Conservation (phyloP, 768 basidiomycete genomes). For the Lyophyllum decastes region DNA sequence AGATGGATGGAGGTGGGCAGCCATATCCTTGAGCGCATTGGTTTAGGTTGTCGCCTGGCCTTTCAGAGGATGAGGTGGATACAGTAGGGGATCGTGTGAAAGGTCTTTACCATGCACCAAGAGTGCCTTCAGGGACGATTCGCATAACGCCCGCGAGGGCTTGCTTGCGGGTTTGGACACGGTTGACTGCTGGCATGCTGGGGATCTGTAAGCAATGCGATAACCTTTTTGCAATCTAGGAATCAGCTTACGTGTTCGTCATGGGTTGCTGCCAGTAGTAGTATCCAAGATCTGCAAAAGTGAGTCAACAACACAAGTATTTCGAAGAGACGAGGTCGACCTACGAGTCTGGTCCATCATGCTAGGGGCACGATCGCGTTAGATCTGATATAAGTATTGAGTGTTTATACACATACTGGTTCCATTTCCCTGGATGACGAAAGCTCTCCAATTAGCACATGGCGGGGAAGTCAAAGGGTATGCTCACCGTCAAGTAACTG, state of each 20-base stretch:
- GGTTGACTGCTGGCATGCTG: conserved; percentile 54
- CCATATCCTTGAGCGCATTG: conserved; percentile 53
- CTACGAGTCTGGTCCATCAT: conserved; percentile 76
- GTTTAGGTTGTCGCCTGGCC: conserved; percentile 68
- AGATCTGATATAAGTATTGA: background rate
- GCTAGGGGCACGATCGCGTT: conserved; percentile 22
- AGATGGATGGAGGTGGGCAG: conserved; percentile 50
- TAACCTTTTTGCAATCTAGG: background rate
- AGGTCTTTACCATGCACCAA: conserved; percentile 55
- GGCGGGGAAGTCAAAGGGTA: background rate
- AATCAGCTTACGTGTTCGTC: conserved; percentile 50
- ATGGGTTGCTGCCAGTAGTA: conserved; percentile 76
- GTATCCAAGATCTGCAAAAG: conserved; percentile 48
- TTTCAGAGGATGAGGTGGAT: conserved; percentile 18
- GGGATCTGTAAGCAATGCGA: background rate
- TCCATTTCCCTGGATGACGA: conserved; percentile 54
- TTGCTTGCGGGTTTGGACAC: conserved; percentile 56
- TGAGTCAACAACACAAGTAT: background rate
- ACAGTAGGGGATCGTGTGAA: background rate
- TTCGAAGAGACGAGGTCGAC: conserved; percentile 5
- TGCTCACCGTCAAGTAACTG: conserved; percentile 49
- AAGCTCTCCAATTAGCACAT: background rate
- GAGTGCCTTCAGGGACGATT: conserved; percentile 58
- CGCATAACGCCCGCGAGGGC: conserved; percentile 65
- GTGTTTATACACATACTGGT: conserved; percentile 42